phyloP scores from a whole-genome alignment of 2,329 filamentous ascomycete genomes.

The Aschersonia sp. region DNA sequence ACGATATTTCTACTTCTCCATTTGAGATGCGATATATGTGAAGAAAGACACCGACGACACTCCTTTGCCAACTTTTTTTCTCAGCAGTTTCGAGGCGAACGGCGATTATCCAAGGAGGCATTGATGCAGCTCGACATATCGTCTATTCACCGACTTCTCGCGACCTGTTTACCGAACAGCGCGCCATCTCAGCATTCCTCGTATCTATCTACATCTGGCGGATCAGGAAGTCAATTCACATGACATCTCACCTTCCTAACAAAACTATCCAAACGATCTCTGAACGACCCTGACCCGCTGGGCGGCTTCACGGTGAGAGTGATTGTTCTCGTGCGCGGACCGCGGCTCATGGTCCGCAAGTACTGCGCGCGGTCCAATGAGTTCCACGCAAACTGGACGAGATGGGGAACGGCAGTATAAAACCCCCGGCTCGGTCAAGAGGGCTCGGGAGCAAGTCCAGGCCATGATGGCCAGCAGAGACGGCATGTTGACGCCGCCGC shows the following conservation, averaged over 20 bases:
- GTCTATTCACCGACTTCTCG: background rate
- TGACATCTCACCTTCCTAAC: background rate
- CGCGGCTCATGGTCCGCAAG: background rate
- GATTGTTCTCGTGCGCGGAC: background rate
- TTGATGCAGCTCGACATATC: slow-evolving; percentile 3
- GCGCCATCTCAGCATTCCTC: background rate
- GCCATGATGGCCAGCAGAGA: slow-evolving; percentile 18
- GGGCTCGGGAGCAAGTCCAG: slow-evolving; percentile 38
- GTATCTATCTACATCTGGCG: background rate
- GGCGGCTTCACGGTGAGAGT: background rate
- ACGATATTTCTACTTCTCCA: background rate
- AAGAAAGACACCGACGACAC: background rate
- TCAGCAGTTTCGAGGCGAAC: background rate
- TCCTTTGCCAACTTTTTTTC: background rate
- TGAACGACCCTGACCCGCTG: background rate
- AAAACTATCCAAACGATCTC: background rate
- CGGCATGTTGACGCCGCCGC: slow-evolving; percentile 4
- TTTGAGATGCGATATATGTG: background rate
- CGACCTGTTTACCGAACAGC: slow-evolving; percentile 3
- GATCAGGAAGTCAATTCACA: background rate
- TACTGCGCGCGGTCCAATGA: slow-evolving; percentile 28
- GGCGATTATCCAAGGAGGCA: background rate
- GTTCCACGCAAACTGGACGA: slow-evolving; percentile 38
- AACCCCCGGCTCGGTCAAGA: slow-evolving; percentile 34
- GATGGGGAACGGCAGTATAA: slow-evolving; percentile 31